A percentile compares a stretch with the other conserved stretches of the same genome.
phyloP scores from a whole-genome alignment of 176 grass and related monocot genomes.

The Thalia dealbata region DNA sequence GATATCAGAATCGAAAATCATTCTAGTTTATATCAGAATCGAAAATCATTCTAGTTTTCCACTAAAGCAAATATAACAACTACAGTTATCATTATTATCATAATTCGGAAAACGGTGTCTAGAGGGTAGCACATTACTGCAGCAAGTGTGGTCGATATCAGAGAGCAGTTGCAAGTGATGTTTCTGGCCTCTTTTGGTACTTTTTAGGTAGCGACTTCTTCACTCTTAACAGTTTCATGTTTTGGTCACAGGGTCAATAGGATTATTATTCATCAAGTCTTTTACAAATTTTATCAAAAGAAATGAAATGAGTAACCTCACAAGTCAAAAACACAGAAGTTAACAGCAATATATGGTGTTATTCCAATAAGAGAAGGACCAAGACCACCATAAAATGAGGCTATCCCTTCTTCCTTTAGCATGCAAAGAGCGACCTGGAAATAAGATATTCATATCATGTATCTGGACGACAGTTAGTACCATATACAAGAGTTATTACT shows the following conservation, averaged over 20 bases:
- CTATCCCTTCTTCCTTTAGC: constrained; percentile 86
- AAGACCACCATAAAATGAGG: constrained; percentile 78
- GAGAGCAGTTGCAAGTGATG: constrained; percentile 75
- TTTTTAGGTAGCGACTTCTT: constrained; percentile 94
- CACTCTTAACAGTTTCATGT: constrained; percentile 43
- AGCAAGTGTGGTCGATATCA: constrained; percentile 81
- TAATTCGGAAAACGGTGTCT: too few species aligned
- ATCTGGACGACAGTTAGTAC: neutral
- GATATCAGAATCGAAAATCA: neutral
- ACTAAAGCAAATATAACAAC: neutral
- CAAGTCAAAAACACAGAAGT: constrained; percentile 99
- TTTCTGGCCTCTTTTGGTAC: constrained; percentile 70
- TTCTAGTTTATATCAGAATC: too few species aligned
- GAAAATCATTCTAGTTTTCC: neutral
- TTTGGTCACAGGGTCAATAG: neutral
- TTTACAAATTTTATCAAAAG: neutral
- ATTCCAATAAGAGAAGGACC: constrained; percentile 94
- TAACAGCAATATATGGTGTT: constrained; percentile 94
- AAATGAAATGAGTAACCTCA: constrained; percentile 40
- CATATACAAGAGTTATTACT: constrained; percentile 30
- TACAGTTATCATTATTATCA: too few species aligned
- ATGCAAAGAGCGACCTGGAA: constrained; percentile 87
- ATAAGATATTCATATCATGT: constrained; percentile 18
- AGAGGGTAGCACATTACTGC: constrained; percentile 89
- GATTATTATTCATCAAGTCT: neutral